A percentile compares a stretch with the other conserved stretches of the same genome.
phyloP scores from a whole-genome alignment of 2,329 filamentous ascomycete genomes.

The Fusarium penzigii region DNA sequence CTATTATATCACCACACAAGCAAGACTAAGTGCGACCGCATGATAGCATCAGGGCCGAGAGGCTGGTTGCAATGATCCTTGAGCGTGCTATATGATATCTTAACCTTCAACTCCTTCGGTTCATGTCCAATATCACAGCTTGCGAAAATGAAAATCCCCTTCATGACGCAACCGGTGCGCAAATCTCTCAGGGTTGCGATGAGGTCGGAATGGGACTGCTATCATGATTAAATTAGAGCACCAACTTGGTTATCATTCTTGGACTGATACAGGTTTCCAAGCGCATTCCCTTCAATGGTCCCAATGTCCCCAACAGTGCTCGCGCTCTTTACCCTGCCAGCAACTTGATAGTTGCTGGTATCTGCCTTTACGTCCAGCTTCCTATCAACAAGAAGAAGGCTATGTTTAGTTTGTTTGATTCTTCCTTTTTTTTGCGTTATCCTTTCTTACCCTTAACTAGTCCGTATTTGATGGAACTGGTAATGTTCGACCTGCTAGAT shows the following conservation, averaged over 20 bases:
- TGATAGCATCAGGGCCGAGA: too few species aligned
- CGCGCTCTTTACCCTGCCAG: conserved; percentile 57
- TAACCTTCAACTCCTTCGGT: too few species aligned
- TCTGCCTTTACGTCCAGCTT: conserved; percentile 84
- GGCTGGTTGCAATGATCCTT: too few species aligned
- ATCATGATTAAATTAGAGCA: conserved; percentile 52
- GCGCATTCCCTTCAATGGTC: conserved; percentile 92
- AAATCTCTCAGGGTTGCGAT: conserved; percentile 17
- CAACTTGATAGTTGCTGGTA: conserved; percentile 78
- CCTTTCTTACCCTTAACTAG: too few species aligned
- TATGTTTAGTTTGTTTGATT: conserved; percentile 53
- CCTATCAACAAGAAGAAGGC: conserved; percentile 97
- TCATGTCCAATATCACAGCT: too few species aligned
- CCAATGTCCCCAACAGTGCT: conserved; percentile 56
- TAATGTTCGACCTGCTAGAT: too few species aligned
- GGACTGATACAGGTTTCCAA: conserved; percentile 99
- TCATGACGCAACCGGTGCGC: neutral
- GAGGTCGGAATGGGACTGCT: conserved; percentile 21
- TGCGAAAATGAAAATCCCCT: too few species aligned
- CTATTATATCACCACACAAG: too few species aligned
- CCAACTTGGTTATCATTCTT: conserved; percentile 91
- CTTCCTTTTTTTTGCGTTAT: too few species aligned
- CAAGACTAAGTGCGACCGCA: too few species aligned
- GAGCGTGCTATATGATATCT: too few species aligned
- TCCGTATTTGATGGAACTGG: too few species aligned